Evolutionary conservation across 768 basidiomycete genomes (phyloP), one percentile per base, ranked within the genome.

Genomic region (Mycena amicta): DNA sequence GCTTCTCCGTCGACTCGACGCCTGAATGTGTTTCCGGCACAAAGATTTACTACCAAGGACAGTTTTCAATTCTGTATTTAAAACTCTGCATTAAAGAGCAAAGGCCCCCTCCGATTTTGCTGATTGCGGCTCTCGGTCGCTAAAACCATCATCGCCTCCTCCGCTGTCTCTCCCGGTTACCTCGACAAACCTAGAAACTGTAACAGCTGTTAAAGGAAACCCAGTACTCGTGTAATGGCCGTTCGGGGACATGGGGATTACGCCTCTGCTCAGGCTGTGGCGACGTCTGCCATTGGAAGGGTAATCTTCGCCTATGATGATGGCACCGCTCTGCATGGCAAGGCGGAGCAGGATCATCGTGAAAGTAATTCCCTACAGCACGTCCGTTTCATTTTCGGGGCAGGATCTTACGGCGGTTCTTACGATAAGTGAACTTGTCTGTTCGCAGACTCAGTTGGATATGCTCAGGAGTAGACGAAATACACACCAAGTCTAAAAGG

Each of bases 401-500:
- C n/a, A n/a, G n/a, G n/a, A n/a, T n/a, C n/a, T n/a, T n/a, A n/a
- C n/a, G n/a, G n/a, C n/a, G n/a, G n/a, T 37, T 8, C 33, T 18
- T 18, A 37, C 33, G 18, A 37, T 37, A 18, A 37, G 33, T 37
- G 33, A 37, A 37, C 33, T 37, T 18, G 33, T 37, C 33, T 37
- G 33, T 18, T 8, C n/a, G n/a, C n/a, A n/a, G n/a, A n/a, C n/a
- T n/a, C n/a, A n/a, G n/a, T n/a, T n/a, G 33, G 33, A 18, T 18
- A 37, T 37, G 8, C 18, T 37, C 18, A 37, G 33, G 8, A 8
- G 33, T 8, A 37, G 8, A 37, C 8, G 18, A 8, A 37, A 37
- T 37, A 52, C 56, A 50, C 41, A 61, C 60, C 55, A 56, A 28
- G 37, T 61, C 60, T 15, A 61, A 45, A 18, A 56, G 23, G 22